Base-by-base conservation (phyloP, 2,329 filamentous ascomycete genomes). In the Sclerotinia minor region DNA sequence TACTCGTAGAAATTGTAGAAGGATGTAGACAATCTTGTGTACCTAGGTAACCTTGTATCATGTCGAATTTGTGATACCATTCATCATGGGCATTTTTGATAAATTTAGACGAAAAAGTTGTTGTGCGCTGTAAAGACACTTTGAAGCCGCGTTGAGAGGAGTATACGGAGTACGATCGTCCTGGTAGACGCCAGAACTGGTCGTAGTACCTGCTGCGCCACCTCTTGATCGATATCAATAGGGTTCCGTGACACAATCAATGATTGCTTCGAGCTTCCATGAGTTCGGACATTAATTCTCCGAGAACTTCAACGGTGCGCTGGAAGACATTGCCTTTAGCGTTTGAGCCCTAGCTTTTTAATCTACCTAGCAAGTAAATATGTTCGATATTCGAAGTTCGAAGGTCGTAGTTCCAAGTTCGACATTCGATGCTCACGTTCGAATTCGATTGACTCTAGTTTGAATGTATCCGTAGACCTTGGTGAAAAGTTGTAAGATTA, bases 221-320 rank as follows among this genome's bases (percentile, higher is more conserved):
- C 58, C 29, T n/a, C n/a, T 59, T 65, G 45, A 41, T 52, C 44
- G 45, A 41, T 52, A 52, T 45, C 24, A 57, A 35, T 35, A 29
- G 53, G 60, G 67, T 58, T 7, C 7, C 50, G 38, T 68, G 45
- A 65, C 47, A 59, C 67, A 53, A 26, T 60, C 50, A 54, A 29
- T 66, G 54, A 50, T 59, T 55, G 55, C 55, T 57, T 60, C n/a
- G 29, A n/a, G 55, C 55, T 52, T 60, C n/a, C 29, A n/a, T 41
- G n/a, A 11, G 45, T 54, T 60, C 47, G 67, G 64, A 66, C 44
- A 66, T 66, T 66, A 66, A 49, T 26, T 66, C 47, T 68, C 65
- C 47, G 53, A 57, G 53, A 65, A 68, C 32, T 24, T 32, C 49
- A 47, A 38, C 19, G 15, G 15, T 44, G 13, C 54, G 38, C 29